A percentile compares a stretch with the other conserved stretches of the same genome.
Evolutionary conservation across 1,139 yeast genomes (phyloP).

Genomic region (Debaryomycetaceae sp.): DNA sequence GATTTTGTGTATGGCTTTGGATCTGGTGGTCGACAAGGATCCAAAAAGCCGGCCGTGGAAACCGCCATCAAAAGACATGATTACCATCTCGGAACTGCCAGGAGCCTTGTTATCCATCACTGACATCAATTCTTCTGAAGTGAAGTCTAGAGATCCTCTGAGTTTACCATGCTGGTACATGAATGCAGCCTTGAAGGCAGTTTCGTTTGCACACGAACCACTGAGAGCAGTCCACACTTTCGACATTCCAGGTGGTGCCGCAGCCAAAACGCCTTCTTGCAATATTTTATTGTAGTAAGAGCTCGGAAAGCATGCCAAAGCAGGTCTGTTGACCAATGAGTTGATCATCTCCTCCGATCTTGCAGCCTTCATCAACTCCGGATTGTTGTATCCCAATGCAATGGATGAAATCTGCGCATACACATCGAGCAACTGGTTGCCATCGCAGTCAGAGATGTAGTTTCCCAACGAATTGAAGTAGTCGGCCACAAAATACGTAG

Average conservation of each 20-base stretch:
- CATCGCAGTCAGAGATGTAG: conserved; percentile 69
- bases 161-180: conserved; percentile 63
- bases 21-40: conserved; percentile 67
- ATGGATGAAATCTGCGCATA: conserved; percentile 75
- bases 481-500: conserved; percentile 67
- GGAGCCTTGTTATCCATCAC: conserved; percentile 68
- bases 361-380: conserved; percentile 60
- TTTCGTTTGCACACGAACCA: conserved; percentile 76
- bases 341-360: conserved; percentile 62
- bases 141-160: conserved; percentile 54
- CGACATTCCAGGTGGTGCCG: conserved; percentile 66
- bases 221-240: conserved; percentile 69
- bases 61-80: conserved; percentile 64
- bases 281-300: conserved; percentile 49
- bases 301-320: conserved; percentile 71
- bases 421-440: conserved; percentile 59
- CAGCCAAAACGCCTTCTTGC: conserved; percentile 54
- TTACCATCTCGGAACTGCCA: conserved; percentile 66
- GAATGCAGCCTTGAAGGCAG: conserved; percentile 75
- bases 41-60: conserved; percentile 79
- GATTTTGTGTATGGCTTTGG: conserved; percentile 71
- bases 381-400: conserved; percentile 73
- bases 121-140: conserved; percentile 52
- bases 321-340: conserved; percentile 70
- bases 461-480: conserved; percentile 66